Conservation (phyloP, 148 eudicot genomes). For the Persicaria maculosa region DNA sequence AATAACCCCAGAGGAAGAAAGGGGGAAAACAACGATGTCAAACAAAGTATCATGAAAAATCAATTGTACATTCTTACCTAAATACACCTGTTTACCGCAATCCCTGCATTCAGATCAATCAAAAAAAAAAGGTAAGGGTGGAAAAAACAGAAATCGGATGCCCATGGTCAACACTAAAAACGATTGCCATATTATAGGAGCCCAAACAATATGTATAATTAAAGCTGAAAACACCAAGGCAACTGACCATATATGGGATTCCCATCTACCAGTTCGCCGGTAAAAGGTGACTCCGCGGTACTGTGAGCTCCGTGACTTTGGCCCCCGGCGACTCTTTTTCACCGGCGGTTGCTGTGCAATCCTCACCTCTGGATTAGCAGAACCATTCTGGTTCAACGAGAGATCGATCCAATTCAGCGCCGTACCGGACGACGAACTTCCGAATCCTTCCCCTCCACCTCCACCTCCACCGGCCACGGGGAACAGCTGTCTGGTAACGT, state of each 20-base stretch:
- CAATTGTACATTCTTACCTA: slow-evolving; percentile 37
- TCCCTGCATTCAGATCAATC: slow-evolving; percentile 43
- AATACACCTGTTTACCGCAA: slow-evolving; percentile 89
- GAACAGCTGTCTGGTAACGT: slow-evolving; percentile 42
- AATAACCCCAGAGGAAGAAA: not conserved
- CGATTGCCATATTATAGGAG: not conserved
- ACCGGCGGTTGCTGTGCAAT: slow-evolving; percentile 21
- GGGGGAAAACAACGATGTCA: not conserved
- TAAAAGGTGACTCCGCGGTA: slow-evolving; percentile 71
- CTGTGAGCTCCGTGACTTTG: slow-evolving; percentile 63
- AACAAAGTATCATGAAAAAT: not conserved
- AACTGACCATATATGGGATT: slow-evolving; percentile 35
- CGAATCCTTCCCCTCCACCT: not conserved
- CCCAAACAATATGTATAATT: not conserved
- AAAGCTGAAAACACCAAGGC: slow-evolving; percentile 6
- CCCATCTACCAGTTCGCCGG: slow-evolving; percentile 73
- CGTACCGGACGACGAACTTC: slow-evolving; percentile 1
- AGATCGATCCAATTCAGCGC: slow-evolving; percentile 22
- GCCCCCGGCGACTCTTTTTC: slow-evolving; percentile 64
- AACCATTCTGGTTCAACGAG: slow-evolving; percentile 17
- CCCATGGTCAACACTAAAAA: not conserved
- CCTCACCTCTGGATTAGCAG: slow-evolving; percentile 17
- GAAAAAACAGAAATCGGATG: not conserved
- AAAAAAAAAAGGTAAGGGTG: not conserved
- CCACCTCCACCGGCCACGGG: slow-evolving; percentile 19